Percentiles rank a stretch among this genome's conserved stretches.
Conservation (phyloP, 768 basidiomycete genomes). For the Boletellus ananiceps region DNA sequence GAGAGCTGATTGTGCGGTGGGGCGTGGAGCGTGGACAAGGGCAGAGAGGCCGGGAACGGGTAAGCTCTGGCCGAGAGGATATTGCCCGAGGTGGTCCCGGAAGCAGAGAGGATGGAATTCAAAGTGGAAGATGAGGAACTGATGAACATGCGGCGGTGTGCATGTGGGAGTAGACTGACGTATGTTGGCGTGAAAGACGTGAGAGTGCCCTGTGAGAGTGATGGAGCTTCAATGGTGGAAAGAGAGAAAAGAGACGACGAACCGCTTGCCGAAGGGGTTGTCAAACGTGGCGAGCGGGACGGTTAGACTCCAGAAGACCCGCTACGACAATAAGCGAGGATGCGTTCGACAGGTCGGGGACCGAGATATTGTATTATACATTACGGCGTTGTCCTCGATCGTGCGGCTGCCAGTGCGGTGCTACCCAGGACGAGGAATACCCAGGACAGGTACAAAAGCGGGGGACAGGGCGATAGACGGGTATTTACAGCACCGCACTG, state of each 20-base stretch:
- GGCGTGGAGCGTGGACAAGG: constrained; percentile 17
- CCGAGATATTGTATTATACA: constrained; percentile 2
- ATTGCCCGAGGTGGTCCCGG: constrained; percentile 7
- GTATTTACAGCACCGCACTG: constrained; percentile 15
- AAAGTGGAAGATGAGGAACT: constrained; percentile 15
- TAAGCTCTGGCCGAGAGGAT: constrained; percentile 4
- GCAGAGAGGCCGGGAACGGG: constrained; percentile 12
- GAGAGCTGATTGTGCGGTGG: constrained; percentile 7
- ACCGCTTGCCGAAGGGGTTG: constrained; percentile 9
- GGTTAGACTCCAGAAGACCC: neutral
- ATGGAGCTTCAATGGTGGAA: constrained; percentile 7
- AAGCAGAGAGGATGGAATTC: constrained; percentile 12
- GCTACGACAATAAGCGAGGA: constrained; percentile 19
- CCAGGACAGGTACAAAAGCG: constrained; percentile 1
- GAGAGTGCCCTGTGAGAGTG: constrained; percentile 13
- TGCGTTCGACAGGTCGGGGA: constrained; percentile 15
- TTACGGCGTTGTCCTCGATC: constrained; percentile 4
- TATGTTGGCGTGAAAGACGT: constrained; percentile 23
- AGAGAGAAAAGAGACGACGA: constrained; percentile 11
- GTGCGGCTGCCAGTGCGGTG: constrained; percentile 7
- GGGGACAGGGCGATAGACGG: constrained; percentile 3
- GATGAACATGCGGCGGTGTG: constrained; percentile 28
- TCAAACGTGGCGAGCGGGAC: constrained; percentile 1
- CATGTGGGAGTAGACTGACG: constrained; percentile 21
- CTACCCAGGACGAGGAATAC: neutral